Percentiles rank a stretch among this genome's conserved stretches.
Conservation (phyloP, 148 eudicot genomes). For the Fagopyrum esculentum region DNA sequence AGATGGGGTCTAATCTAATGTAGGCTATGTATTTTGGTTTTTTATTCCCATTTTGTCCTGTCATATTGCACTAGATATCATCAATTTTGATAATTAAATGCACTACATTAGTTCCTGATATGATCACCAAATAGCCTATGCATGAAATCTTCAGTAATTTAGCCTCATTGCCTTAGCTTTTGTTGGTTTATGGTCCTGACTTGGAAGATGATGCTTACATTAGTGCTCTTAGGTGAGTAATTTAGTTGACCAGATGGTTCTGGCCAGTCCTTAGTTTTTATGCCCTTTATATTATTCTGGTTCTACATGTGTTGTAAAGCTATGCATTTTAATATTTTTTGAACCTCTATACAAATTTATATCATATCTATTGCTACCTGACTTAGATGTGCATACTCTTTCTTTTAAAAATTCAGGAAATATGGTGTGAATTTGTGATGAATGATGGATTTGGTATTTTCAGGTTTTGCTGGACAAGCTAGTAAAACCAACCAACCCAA, state of each 20-base stretch:
- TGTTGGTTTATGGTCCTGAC: background rate
- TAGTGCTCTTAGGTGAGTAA: background rate
- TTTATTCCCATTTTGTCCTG: background rate
- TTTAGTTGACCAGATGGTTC: background rate
- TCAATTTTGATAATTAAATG: background rate
- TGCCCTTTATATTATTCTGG: background rate
- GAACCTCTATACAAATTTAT: background rate
- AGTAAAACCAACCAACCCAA: conserved; percentile 81
- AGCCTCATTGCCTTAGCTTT: background rate
- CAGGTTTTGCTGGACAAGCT: conserved; percentile 90
- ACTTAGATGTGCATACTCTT: background rate
- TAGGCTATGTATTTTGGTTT: background rate
- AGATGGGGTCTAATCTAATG: background rate
- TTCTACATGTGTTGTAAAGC: background rate
- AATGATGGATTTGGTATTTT: background rate
- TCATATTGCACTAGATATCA: background rate
- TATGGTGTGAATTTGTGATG: background rate
- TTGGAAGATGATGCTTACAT: background rate
- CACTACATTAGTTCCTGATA: background rate
- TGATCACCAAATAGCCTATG: background rate
- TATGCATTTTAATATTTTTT: background rate
- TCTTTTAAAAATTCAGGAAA: background rate
- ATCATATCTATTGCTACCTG: background rate
- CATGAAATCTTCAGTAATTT: background rate
- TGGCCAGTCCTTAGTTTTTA: background rate